A percentile compares a stretch with the other conserved stretches of the same genome.
These are phyloP conservation scores for Pezicula neosporulosa DNA, from an alignment of 2,329 filamentous ascomycete species.

Conservation along the genomic window DNA sequence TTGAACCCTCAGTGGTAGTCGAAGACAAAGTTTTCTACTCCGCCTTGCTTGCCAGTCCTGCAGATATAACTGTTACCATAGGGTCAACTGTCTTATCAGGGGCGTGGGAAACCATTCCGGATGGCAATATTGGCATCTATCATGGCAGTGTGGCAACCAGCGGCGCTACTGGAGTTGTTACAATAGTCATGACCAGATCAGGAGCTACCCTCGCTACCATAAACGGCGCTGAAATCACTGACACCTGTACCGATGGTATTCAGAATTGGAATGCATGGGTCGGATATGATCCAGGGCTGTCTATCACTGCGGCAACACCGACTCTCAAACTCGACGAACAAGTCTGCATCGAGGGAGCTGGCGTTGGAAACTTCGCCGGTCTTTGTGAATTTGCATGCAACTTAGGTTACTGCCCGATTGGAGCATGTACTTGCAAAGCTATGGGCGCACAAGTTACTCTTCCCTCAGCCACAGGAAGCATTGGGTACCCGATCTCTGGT, in stretches of 20 bases:
- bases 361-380: conserved; percentile 11
- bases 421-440: conserved; percentile 19
- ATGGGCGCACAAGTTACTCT: conserved; percentile 8
- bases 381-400: conserved; percentile 26
- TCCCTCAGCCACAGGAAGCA: conserved; percentile 4
- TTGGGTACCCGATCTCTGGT: conserved; percentile 16
- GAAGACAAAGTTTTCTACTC: conserved; percentile 27
- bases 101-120: conserved; percentile 24
- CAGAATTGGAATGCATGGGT: conserved; percentile 36
- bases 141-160: conserved; percentile 27
- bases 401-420: conserved; percentile 25
- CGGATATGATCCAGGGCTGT: conserved; percentile 14
- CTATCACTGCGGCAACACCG: background rate
- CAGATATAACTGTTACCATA: conserved; percentile 28
- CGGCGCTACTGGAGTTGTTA: conserved; percentile 19
- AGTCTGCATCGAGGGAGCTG: conserved; percentile 21
- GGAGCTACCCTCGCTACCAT: conserved; percentile 18
- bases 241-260: conserved; percentile 19
- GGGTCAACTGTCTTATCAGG: conserved; percentile 19
- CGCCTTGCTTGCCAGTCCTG: conserved; percentile 30
- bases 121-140: conserved; percentile 29
- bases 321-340: conserved; percentile 4
- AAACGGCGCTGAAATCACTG: conserved; percentile 21
- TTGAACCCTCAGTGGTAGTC: conserved; percentile 9
- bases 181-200: conserved; percentile 24